Evolutionary conservation across 805 yeast species (phyloP).

Genomic region (Wickerhamomyces strasburgensis): DNA sequence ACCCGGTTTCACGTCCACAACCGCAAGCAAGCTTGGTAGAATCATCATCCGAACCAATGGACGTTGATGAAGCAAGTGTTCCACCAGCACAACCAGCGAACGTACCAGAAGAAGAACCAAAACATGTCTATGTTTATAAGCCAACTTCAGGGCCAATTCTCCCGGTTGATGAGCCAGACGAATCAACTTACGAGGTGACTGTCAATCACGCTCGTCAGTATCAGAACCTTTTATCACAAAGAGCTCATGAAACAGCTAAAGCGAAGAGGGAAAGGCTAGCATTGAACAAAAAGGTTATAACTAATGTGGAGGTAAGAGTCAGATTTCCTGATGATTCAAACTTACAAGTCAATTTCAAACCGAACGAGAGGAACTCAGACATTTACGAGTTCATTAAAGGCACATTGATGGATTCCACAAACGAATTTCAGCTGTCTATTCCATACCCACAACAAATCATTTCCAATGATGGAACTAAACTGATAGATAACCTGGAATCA

Average conservation of each 20-base stretch:
- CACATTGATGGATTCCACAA: constrained; percentile 25
- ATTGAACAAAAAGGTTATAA: constrained; percentile 22
- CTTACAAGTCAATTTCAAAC: constrained; percentile 45
- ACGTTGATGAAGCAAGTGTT: neutral
- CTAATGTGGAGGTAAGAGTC: constrained; percentile 38
- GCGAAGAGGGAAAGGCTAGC: constrained; percentile 33
- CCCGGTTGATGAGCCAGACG: constrained; percentile 26
- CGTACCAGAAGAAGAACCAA: constrained; percentile 12
- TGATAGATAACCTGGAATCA: constrained; percentile 38
- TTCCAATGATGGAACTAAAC: constrained; percentile 24
- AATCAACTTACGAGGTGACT: constrained; percentile 39
- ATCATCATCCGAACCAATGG: neutral
- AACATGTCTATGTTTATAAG: constrained; percentile 23
- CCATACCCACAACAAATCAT: constrained; percentile 43
- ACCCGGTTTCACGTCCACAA: constrained; percentile 1
- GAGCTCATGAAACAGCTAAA: constrained; percentile 36
- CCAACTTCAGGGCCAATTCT: constrained; percentile 13
- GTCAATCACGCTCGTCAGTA: constrained; percentile 50
- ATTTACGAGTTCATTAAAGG: constrained; percentile 28
- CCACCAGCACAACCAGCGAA: neutral
- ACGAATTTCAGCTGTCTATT: constrained; percentile 35
- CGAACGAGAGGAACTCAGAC: constrained; percentile 34
- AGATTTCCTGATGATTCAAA: constrained; percentile 54
- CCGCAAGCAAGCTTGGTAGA: constrained; percentile 1
- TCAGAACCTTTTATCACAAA: constrained; percentile 42